Percentiles rank a stretch among this genome's conserved stretches.
These are phyloP conservation scores for Kwoniella newhampshirensis DNA, from an alignment of 768 basidiomycete species.

Conservation along the genomic window DNA sequence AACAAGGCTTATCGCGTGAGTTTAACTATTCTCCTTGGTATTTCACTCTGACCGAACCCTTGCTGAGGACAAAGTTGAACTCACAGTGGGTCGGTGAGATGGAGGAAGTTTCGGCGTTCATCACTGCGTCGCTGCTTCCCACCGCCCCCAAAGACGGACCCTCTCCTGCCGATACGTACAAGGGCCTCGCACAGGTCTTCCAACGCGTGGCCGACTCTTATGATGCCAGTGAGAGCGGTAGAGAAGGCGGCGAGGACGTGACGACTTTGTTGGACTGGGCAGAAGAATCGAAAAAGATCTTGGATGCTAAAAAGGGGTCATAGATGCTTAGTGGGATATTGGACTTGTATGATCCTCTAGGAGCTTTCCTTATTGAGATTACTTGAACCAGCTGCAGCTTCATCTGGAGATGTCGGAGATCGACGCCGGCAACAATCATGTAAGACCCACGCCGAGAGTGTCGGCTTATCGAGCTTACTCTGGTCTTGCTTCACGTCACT, in stretches of 20 bases:
- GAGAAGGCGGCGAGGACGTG: conserved; percentile 11
- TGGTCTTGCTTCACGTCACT: no score
- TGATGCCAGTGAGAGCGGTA: neutral
- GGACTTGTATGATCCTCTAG: no score
- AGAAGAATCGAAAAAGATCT: neutral
- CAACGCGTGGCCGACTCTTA: conserved; percentile 17
- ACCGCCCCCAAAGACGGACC: neutral
- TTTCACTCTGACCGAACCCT: no score
- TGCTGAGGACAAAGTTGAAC: neutral
- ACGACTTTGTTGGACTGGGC: neutral
- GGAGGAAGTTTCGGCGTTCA: conserved; percentile 64
- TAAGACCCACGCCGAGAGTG: no score
- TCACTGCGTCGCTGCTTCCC: conserved; percentile 31
- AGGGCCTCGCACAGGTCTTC: conserved; percentile 14
- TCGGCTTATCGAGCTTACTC: no score
- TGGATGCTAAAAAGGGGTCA: no score
- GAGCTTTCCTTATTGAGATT: no score
- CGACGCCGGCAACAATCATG: no score
- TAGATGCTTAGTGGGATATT: no score
- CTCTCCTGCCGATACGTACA: conserved; percentile 4
- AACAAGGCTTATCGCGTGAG: conserved; percentile 62
- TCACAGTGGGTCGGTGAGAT: conserved; percentile 60
- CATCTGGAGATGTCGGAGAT: no score
- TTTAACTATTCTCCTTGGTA: neutral
- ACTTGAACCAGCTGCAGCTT: no score